These are phyloP conservation scores for Blastobotrys robertii DNA, from an alignment of 805 yeast species.

Conservation along the genomic window DNA sequence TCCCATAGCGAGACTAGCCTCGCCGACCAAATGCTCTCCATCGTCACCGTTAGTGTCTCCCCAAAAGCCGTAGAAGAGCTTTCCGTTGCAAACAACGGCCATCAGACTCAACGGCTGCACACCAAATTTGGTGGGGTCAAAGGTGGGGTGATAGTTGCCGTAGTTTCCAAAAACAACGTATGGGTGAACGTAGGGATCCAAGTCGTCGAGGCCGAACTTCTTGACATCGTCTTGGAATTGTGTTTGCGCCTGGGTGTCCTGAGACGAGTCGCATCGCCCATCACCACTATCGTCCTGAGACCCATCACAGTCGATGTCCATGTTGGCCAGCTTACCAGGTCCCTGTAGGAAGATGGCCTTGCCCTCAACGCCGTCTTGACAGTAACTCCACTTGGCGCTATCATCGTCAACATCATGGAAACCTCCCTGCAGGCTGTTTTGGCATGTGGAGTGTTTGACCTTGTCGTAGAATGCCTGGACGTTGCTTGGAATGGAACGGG, in stretches of 20 bases:
- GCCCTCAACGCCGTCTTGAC: constrained; percentile 3
- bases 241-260: constrained; percentile 3
- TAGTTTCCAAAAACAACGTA: constrained; percentile 7
- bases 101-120: constrained; percentile 5
- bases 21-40: constrained; percentile 5
- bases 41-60: constrained; percentile 7
- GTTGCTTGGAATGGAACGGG: neutral
- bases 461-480: constrained; percentile 1
- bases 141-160: constrained; percentile 1
- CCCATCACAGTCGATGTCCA: constrained; percentile 9
- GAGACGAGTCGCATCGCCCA: constrained; percentile 1
- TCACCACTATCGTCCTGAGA: neutral
- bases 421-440: constrained; percentile 1
- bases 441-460: constrained; percentile 1
- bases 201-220: constrained; percentile 2
- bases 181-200: constrained; percentile 3
- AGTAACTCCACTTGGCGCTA: neutral
- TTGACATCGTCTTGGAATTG: neutral
- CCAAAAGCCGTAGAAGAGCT: constrained; percentile 7
- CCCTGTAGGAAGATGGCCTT: constrained; percentile 5
- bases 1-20: constrained; percentile 5
- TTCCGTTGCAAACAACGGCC: constrained; percentile 7
- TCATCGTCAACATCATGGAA: constrained; percentile 3
- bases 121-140: constrained; percentile 4
- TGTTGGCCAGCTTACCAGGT: constrained; percentile 2